A percentile compares a stretch with the other conserved stretches of the same genome.
Conservation (phyloP, 1,284 basidiomycete species). For the Ceratobasidium sp. region DNA sequence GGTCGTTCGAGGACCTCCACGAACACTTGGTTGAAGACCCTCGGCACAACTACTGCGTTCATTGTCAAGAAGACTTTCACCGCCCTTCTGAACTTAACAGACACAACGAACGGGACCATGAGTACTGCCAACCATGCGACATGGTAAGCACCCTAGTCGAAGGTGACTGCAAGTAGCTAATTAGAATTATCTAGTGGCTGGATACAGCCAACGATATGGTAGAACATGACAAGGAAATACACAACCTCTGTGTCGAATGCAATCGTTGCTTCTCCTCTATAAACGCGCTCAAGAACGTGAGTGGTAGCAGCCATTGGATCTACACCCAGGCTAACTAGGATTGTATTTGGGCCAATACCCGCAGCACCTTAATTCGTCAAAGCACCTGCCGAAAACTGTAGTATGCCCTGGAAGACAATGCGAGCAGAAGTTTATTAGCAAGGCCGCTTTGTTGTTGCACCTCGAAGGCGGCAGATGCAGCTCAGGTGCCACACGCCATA, state of each 20-base stretch:
- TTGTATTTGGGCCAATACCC: no score
- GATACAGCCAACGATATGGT: background rate
- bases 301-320: background rate
- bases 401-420: slow-evolving; percentile 11
- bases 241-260: slow-evolving; percentile 33
- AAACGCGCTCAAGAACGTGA: slow-evolving; percentile 24
- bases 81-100: slow-evolving; percentile 41
- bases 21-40: slow-evolving; percentile 49
- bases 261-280: slow-evolving; percentile 1
- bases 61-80: slow-evolving; percentile 57
- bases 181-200: slow-evolving; percentile 16
- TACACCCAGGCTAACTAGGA: no score
- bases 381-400: slow-evolving; percentile 11
- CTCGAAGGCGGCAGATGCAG: slow-evolving; percentile 18
- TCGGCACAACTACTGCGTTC: slow-evolving; percentile 59
- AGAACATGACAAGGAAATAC: slow-evolving; percentile 8
- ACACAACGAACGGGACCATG: slow-evolving; percentile 31
- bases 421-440: background rate
- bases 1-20: slow-evolving; percentile 42
- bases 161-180: background rate
- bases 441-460: slow-evolving; percentile 14
- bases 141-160: no score
- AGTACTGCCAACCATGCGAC: slow-evolving; percentile 6
- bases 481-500: slow-evolving; percentile 16
- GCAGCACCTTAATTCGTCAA: slow-evolving; percentile 24